Evolutionary conservation across 2,329 filamentous ascomycete species (phyloP), one percentile per base, ranked within the genome.

Genomic region (Hymenoscyphus fructigenus): DNA sequence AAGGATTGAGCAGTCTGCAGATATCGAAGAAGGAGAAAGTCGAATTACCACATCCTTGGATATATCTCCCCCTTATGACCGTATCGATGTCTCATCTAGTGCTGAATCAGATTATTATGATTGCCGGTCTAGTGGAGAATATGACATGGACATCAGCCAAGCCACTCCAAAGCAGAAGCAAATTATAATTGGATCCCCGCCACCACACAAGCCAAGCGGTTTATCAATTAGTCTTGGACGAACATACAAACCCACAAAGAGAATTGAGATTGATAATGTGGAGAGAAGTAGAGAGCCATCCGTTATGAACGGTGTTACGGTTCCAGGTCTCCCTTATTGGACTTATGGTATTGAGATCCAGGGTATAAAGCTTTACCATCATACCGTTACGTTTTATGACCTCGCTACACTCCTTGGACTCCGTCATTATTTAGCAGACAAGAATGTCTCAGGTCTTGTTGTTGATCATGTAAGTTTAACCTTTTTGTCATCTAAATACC

Each of bases 81-180:
- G 20, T 56, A 15, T 28, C 23, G 28, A 32, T 28, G 44, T 55
- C n/a, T 59, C 56, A 20, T 56, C 58, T 6, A 53, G 29, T 26
- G 56, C 26, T 14, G 58, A 56, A 4, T 56, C 58, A 17, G 28
- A 63, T 12, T 59, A 53, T 34, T 63, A 47, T 17, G 61, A 63
- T 41, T 63, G 61, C 34, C 55, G 26, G 5, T 63, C 61, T 17
- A 58, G 56, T 36, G 56, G 34, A 23, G 61, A 63, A 38, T 59
- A n/a, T 34, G 28, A 41, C 17, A 12, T 15, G n/a, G 3, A 12
- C 2, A 23, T 12, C 41, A 47, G 41, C n/a, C n/a, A 23, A 2
- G n/a, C 17, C 9, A 55, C 28, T 17, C 44, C 10, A 23, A 14
- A 23, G 23, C 32, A 6, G 15, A 20, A 26, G 12, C n/a, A 36